Evolutionary conservation across 1,284 basidiomycete genomes (phyloP).

Genomic region (Tilletia walkeri): DNA sequence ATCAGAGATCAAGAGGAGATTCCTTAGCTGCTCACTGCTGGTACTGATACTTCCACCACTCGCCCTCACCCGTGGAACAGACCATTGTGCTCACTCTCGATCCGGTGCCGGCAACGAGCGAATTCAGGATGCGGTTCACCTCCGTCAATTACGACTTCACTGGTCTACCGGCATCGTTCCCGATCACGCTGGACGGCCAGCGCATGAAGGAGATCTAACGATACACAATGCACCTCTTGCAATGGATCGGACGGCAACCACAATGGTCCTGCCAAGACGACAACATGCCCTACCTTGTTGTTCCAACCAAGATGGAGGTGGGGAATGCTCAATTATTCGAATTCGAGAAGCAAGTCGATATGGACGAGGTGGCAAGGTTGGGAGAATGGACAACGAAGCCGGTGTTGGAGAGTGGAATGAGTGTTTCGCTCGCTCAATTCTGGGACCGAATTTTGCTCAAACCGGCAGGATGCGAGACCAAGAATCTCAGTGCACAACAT

Average conservation of each 20-base stretch:
- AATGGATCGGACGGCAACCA: not conserved
- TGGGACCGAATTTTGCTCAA: conserved; percentile 8
- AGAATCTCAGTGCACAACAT: too few species aligned
- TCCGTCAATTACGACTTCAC: not conserved
- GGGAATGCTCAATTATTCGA: conserved; percentile 8
- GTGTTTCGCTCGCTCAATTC: not conserved
- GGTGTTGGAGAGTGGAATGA: conserved; percentile 1
- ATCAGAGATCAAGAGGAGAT: too few species aligned
- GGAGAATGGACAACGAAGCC: not conserved
- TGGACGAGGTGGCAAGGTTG: not conserved
- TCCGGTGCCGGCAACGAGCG: not conserved
- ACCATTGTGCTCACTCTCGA: conserved; percentile 1
- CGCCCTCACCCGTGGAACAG: not conserved
- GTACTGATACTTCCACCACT: too few species aligned
- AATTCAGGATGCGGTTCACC: conserved; percentile 6
- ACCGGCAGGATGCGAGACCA: too few species aligned
- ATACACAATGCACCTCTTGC: conserved; percentile 6
- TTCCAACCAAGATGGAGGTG: not conserved
- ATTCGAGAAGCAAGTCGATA: conserved; percentile 11
- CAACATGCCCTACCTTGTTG: not conserved
- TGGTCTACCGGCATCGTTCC: not conserved
- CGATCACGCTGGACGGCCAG: not conserved
- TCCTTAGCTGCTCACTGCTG: too few species aligned
- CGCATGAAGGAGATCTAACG: not conserved
- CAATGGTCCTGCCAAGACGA: conserved; percentile 2